phyloP scores from a whole-genome alignment of 495 filamentous ascomycete genomes.

The Emericellopsis terricola region DNA sequence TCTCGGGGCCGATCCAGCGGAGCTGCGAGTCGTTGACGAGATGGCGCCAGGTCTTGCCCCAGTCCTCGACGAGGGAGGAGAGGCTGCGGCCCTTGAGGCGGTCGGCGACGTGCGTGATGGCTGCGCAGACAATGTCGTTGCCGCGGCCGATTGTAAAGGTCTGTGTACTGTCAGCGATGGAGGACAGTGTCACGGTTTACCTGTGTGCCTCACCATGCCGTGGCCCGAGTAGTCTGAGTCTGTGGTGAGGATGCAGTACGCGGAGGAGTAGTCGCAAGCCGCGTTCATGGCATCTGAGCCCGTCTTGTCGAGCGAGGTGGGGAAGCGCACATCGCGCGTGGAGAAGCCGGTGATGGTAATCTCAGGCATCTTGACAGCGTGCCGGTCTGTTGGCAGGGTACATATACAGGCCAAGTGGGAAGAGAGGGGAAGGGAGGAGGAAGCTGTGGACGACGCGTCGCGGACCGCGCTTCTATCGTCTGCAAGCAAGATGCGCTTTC shows the following conservation, averaged over 20 bases:
- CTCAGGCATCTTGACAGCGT: constrained; percentile 21
- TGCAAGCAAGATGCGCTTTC: too few relatives aligned
- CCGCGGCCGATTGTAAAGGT: constrained; percentile 95
- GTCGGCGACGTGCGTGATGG: constrained; percentile 58
- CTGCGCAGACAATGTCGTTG: constrained; percentile 82
- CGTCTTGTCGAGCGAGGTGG: constrained; percentile 85
- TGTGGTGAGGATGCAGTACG: constrained; percentile 83
- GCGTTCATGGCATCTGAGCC: constrained; percentile 97
- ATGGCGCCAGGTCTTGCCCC: constrained; percentile 80
- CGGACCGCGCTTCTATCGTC: too few relatives aligned
- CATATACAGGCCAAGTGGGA: too few relatives aligned
- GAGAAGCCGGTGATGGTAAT: constrained; percentile 68
- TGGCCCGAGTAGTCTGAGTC: constrained; percentile 58
- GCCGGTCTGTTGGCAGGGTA: background rate
- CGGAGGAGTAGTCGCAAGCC: constrained; percentile 80
- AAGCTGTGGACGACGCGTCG: too few relatives aligned
- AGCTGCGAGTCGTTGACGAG: constrained; percentile 80
- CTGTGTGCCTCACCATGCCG: constrained; percentile 78
- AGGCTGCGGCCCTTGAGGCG: constrained; percentile 59
- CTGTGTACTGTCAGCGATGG: constrained; percentile 19
- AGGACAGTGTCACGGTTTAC: too few relatives aligned
- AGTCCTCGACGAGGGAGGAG: constrained; percentile 56
- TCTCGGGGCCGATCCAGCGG: constrained; percentile 91
- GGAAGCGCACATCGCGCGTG: constrained; percentile 81
- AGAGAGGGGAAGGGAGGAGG: too few relatives aligned